phyloP scores from a whole-genome alignment of 2,329 filamentous ascomycete genomes.

The Fusarium globosum region DNA sequence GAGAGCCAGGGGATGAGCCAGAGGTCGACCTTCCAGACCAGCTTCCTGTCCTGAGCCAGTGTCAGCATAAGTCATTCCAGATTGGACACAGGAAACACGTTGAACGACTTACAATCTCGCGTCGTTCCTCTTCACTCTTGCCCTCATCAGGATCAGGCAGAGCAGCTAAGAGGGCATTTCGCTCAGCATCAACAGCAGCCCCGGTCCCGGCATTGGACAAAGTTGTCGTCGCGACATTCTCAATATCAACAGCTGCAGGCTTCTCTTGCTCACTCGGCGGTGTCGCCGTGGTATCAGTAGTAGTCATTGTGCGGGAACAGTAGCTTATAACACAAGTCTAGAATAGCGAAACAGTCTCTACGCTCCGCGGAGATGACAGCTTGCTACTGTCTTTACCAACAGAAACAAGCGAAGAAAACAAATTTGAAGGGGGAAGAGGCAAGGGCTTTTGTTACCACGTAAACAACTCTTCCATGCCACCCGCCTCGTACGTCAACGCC shows the following conservation, averaged over 20 bases:
- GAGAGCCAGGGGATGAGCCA: conserved; percentile 69
- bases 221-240: conserved; percentile 12
- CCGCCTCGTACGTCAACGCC: conserved; percentile 24
- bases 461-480: neutral
- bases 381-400: neutral
- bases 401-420: neutral
- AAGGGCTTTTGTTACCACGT: conserved; percentile 23
- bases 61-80: neutral
- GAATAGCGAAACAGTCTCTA: neutral
- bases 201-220: neutral
- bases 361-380: neutral
- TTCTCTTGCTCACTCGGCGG: conserved; percentile 32
- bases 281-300: conserved; percentile 31
- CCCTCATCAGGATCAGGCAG: conserved; percentile 63
- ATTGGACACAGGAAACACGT: conserved; percentile 38
- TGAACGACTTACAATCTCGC: conserved; percentile 63
- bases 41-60: conserved; percentile 54
- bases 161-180: conserved; percentile 43
- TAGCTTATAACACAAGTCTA: neutral
- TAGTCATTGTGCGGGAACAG: conserved; percentile 17
- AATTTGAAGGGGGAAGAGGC: neutral
- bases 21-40: conserved; percentile 67
- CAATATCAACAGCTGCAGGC: conserved; percentile 22
- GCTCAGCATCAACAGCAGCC: conserved; percentile 42
- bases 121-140: conserved; percentile 69